phyloP scores from a whole-genome alignment of 352 stramenopile species.

The Phytopythium aichiense region DNA sequence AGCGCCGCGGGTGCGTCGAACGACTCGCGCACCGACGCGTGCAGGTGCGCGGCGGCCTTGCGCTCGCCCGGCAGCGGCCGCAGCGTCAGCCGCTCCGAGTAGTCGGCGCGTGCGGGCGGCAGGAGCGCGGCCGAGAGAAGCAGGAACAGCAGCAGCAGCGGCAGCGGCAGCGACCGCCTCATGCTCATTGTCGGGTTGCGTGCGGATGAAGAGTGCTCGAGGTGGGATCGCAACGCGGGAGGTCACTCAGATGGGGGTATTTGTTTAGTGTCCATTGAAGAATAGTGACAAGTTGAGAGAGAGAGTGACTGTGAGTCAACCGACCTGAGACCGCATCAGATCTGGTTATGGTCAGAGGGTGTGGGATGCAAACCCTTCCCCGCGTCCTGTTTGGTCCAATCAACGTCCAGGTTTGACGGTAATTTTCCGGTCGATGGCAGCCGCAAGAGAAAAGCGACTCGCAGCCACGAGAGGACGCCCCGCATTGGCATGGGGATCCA shows the following conservation, averaged over 20 bases:
- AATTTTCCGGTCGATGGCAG: background rate
- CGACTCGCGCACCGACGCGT: slow-evolving; percentile 34
- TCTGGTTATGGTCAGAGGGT: background rate
- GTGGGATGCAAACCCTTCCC: background rate
- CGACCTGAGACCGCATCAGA: no score
- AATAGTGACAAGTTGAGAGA: background rate
- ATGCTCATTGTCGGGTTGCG: background rate
- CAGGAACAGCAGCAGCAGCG: slow-evolving; percentile 7
- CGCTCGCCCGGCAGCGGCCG: slow-evolving; percentile 36
- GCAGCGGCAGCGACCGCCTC: slow-evolving; percentile 8
- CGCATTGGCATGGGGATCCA: no score
- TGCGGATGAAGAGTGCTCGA: background rate
- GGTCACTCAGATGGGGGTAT: background rate
- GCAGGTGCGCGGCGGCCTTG: slow-evolving; percentile 57
- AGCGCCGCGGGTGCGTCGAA: slow-evolving; percentile 11
- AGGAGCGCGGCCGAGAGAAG: slow-evolving; percentile 11
- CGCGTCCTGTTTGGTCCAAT: no score
- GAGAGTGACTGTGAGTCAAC: no score
- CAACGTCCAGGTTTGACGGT: background rate
- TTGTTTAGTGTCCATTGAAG: no score
- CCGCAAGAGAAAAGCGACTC: background rate
- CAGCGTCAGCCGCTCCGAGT: slow-evolving; percentile 47
- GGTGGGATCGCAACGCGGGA: no score
- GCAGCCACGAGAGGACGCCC: no score
- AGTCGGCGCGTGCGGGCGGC: slow-evolving; percentile 15